A percentile compares a stretch with the other conserved stretches of the same genome.
phyloP scores from a whole-genome alignment of 2,329 filamentous ascomycete species.

The Alternaria ventricosa region DNA sequence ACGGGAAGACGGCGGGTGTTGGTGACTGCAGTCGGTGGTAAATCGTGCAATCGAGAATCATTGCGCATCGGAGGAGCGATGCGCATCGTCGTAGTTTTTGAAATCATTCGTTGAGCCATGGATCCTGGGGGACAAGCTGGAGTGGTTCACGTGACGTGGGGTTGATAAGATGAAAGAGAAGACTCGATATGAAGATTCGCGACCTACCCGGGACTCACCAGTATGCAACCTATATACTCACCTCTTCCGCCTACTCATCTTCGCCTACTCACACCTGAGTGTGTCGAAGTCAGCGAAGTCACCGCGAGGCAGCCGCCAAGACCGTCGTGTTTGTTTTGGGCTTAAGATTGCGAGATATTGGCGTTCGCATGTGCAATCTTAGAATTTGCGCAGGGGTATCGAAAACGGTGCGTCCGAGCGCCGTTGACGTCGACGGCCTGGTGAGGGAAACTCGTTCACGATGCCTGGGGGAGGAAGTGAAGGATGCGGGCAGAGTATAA shows the following conservation, averaged over 20 bases:
- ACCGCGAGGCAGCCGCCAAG: conserved; percentile 27
- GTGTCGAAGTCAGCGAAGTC: not conserved
- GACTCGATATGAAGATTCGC: not conserved
- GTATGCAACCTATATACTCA: conserved; percentile 6
- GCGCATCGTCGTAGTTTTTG: not conserved
- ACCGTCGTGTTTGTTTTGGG: conserved; percentile 23
- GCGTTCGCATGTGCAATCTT: conserved; percentile 29
- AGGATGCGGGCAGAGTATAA: not conserved
- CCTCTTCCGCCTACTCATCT: conserved; percentile 5
- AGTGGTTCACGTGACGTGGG: not conserved
- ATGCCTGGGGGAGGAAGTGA: not conserved
- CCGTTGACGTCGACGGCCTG: conserved; percentile 22
- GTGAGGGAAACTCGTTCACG: not conserved
- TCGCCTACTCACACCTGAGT: conserved; percentile 16
- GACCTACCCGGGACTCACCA: not conserved
- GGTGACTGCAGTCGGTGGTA: not conserved
- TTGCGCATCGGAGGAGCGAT: not conserved
- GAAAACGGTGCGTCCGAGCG: conserved; percentile 15
- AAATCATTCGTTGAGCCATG: not conserved
- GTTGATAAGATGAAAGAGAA: no score
- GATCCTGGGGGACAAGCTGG: not conserved
- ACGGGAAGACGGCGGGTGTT: not conserved
- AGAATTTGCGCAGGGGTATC: conserved; percentile 17
- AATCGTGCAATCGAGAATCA: not conserved
- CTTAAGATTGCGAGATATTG: conserved; percentile 28